A percentile compares a stretch with the other conserved stretches of the same genome.
These are phyloP conservation scores for Pisolithus marmoratus DNA, from an alignment of 768 basidiomycete genomes.

Conservation along the genomic window DNA sequence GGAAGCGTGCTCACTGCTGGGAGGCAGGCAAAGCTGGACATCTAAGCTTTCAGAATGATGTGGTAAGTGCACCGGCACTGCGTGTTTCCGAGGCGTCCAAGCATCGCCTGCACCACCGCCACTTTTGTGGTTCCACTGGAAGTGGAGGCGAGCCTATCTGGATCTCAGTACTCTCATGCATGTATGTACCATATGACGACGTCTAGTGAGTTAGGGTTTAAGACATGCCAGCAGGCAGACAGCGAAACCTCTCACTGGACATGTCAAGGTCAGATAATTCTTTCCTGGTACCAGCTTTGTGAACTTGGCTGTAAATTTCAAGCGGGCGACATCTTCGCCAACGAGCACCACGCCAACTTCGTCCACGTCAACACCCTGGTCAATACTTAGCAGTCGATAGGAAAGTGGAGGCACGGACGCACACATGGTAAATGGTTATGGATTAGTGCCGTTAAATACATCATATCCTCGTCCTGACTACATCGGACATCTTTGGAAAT, in stretches of 20 bases:
- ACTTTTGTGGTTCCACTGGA: constrained; percentile 58
- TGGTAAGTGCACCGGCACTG: constrained; percentile 53
- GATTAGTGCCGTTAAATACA: constrained; percentile 52
- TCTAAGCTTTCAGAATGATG: constrained; percentile 58
- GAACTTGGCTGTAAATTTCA: constrained; percentile 45
- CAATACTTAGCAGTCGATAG: constrained; percentile 6
- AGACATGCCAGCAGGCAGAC: background rate
- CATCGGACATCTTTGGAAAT: constrained; percentile 42
- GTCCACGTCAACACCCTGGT: constrained; percentile 56
- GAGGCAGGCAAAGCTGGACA: constrained; percentile 56
- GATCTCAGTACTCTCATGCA: constrained; percentile 64
- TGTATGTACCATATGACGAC: constrained; percentile 61
- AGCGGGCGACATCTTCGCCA: constrained; percentile 58
- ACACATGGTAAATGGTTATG: constrained; percentile 75
- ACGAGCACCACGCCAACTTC: constrained; percentile 54
- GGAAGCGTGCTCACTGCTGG: constrained; percentile 17
- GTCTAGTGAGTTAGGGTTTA: constrained; percentile 39
- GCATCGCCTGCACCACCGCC: constrained; percentile 9
- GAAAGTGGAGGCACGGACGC: constrained; percentile 23
- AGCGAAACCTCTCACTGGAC: constrained; percentile 50
- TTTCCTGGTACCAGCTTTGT: constrained; percentile 51
- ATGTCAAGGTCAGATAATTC: constrained; percentile 55
- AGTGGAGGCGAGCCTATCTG: constrained; percentile 54
- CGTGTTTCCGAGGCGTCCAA: constrained; percentile 18
- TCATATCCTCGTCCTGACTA: constrained; percentile 62